These are phyloP conservation scores for Nicotiana sylvestris DNA, from an alignment of 257 asterid genomes.

Conservation along the genomic window DNA sequence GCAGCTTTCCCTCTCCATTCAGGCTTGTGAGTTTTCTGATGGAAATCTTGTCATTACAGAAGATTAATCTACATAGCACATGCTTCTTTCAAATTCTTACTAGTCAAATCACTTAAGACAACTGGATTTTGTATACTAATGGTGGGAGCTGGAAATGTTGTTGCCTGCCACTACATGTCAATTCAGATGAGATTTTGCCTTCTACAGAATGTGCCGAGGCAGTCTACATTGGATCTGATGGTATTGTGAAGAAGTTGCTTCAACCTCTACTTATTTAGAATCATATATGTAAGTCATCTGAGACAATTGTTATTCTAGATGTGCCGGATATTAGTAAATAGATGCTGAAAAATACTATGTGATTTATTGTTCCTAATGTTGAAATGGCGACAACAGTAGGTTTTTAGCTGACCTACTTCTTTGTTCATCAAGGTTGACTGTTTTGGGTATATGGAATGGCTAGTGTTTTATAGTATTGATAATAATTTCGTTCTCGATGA, in stretches of 20 bases:
- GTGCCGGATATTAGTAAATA: neutral
- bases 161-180: neutral
- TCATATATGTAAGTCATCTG: neutral
- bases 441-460: neutral
- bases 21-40: slow-evolving; percentile 67
- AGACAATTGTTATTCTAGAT: neutral
- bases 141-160: neutral
- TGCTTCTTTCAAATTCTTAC: slow-evolving; percentile 4
- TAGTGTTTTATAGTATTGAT: neutral
- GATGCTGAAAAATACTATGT: neutral
- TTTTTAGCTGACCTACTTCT: slow-evolving; percentile 2
- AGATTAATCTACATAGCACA: slow-evolving; percentile 33
- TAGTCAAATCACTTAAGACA: neutral
- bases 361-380: neutral
- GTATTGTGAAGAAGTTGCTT: neutral
- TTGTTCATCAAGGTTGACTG: neutral
- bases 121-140: neutral
- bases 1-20: slow-evolving; percentile 71
- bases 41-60: slow-evolving; percentile 59
- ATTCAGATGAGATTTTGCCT: neutral
- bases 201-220: neutral
- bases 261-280: neutral
- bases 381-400: neutral
- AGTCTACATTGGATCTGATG: slow-evolving; percentile 4
- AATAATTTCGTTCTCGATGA: neutral